Percentiles rank a stretch among this genome's conserved stretches.
phyloP scores from a whole-genome alignment of 768 basidiomycete genomes.

The Porpolomopsis calyptriformis region DNA sequence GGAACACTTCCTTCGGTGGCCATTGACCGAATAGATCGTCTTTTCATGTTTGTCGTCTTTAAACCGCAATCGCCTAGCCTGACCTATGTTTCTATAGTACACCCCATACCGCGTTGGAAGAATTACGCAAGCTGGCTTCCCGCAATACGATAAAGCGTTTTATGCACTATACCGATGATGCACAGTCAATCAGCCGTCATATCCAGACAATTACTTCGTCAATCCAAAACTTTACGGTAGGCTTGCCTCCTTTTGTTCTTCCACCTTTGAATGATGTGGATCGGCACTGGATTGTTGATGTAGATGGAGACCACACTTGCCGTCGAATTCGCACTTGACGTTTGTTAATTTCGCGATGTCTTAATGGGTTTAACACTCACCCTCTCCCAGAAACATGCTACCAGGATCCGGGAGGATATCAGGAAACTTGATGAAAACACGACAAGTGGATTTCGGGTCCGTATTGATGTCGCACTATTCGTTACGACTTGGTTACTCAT shows the following conservation, averaged over 20 bases:
- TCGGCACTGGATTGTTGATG: background rate
- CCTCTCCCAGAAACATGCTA: background rate
- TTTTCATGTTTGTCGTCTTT: background rate
- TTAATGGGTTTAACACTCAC: background rate
- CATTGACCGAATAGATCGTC: constrained; percentile 2
- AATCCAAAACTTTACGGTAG: constrained; percentile 8
- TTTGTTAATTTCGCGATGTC: background rate
- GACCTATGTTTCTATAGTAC: background rate
- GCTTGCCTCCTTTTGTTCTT: background rate
- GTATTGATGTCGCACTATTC: background rate
- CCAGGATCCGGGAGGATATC: background rate
- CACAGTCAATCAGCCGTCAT: background rate
- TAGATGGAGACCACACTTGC: constrained; percentile 6
- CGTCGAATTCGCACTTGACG: constrained; percentile 6
- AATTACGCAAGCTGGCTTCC: constrained; percentile 1
- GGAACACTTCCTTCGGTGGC: background rate
- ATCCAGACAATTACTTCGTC: constrained; percentile 3
- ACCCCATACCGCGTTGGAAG: background rate
- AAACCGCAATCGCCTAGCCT: background rate
- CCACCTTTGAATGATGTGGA: background rate
- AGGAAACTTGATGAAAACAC: background rate
- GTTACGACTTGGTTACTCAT: background rate
- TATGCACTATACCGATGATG: constrained; percentile 2
- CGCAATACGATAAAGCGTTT: constrained; percentile 2
- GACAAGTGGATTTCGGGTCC: constrained; percentile 3